phyloP scores from a whole-genome alignment of 495 filamentous ascomycete genomes.

The Hyaloscypha finlandica region DNA sequence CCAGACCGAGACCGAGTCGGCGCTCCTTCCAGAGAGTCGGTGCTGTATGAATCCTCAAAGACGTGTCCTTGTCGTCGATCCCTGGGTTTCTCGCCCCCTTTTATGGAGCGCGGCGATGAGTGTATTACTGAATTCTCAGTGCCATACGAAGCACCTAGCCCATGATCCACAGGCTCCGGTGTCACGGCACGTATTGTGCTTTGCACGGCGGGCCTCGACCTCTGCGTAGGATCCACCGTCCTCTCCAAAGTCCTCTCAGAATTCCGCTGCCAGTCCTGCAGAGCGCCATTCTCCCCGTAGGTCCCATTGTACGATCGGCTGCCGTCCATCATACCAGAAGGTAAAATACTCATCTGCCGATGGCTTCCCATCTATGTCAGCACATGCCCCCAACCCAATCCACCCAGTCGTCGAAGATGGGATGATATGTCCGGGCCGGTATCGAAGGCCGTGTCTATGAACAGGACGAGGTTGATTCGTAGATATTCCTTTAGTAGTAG shows the following conservation, averaged over 20 bases:
- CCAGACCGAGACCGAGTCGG: conserved; percentile 1
- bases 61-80: conserved; percentile 51
- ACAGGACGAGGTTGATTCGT: background rate
- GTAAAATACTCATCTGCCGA: conserved; percentile 38
- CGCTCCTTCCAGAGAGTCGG: conserved; percentile 25
- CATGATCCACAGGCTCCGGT: conserved; percentile 48
- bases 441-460: background rate
- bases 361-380: conserved; percentile 20
- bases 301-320: conserved; percentile 31
- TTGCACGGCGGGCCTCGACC: conserved; percentile 30
- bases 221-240: conserved; percentile 30
- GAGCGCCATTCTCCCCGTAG: conserved; percentile 33
- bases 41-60: conserved; percentile 47
- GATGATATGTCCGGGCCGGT: background rate
- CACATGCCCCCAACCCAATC: conserved; percentile 6
- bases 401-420: conserved; percentile 1
- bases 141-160: conserved; percentile 28
- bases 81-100: conserved; percentile 30
- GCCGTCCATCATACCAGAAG: conserved; percentile 37
- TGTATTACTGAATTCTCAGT: conserved; percentile 30
- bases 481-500: background rate
- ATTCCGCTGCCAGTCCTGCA: conserved; percentile 40
- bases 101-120: conserved; percentile 42
- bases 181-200: conserved; percentile 54
- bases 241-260: conserved; percentile 34